A percentile compares a stretch with the other conserved stretches of the same genome.
These are phyloP conservation scores for Ceraceosorus bombacis DNA, from an alignment of 1,284 basidiomycete genomes.

Conservation along the genomic window DNA sequence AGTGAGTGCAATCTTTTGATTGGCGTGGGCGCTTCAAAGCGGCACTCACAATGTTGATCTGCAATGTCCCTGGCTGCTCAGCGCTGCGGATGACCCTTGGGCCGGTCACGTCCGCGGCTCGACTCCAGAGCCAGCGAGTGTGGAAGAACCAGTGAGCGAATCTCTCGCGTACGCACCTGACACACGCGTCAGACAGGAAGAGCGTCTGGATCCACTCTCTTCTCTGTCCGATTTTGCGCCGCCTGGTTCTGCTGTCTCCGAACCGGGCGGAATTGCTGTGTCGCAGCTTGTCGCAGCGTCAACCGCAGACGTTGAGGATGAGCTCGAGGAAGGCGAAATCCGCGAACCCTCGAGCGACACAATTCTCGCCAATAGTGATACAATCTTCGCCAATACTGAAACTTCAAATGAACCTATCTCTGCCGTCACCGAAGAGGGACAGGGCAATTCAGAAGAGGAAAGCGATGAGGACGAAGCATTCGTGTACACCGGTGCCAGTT, in stretches of 20 bases:
- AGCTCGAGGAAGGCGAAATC: neutral
- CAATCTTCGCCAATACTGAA: neutral
- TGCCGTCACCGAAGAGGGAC: neutral
- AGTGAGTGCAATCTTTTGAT: too few species aligned
- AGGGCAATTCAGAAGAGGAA: constrained; percentile 1
- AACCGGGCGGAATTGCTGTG: too few species aligned
- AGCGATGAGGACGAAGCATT: constrained; percentile 10
- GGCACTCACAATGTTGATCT: too few species aligned
- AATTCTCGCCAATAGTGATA: neutral
- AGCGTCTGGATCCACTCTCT: neutral
- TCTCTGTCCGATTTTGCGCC: neutral
- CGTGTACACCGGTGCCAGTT: constrained; percentile 7
- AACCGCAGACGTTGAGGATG: neutral
- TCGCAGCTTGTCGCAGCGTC: neutral
- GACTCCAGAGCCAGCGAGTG: neutral
- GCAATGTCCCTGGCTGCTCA: too few species aligned
- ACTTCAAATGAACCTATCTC: too few species aligned
- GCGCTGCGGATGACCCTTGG: neutral
- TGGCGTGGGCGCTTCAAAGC: too few species aligned
- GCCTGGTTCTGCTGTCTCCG: too few species aligned
- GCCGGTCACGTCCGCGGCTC: neutral
- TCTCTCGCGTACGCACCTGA: too few species aligned
- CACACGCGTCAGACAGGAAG: too few species aligned
- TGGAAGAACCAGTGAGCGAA: neutral
- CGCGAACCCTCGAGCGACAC: neutral